Conservation (phyloP, 345 rosid species). For the Eucalyptus microcorys region DNA sequence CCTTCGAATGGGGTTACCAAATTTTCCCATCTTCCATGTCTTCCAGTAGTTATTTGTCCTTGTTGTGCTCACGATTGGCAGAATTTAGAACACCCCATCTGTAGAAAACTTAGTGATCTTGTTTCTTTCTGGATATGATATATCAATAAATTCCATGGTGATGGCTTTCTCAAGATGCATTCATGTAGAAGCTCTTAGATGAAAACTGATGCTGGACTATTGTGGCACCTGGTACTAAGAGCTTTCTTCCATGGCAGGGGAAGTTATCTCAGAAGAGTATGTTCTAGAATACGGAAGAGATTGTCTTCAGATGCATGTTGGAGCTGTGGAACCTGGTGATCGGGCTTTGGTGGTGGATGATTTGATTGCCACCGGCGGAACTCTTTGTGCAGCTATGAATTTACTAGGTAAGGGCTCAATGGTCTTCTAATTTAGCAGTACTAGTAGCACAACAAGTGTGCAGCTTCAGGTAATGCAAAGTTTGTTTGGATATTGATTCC, state of each 20-base stretch:
- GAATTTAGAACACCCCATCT: not conserved
- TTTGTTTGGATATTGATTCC: not conserved
- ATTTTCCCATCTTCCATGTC: not conserved
- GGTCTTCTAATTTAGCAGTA: not conserved
- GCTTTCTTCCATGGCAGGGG: constrained; percentile 24
- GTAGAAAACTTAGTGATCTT: not conserved
- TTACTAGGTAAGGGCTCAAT: constrained; percentile 45
- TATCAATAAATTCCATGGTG: not conserved
- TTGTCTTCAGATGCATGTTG: constrained; percentile 89
- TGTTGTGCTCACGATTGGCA: not conserved
- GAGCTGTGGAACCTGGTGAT: constrained; percentile 71
- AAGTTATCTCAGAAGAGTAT: constrained; percentile 82
- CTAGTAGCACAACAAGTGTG: not conserved
- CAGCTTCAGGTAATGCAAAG: not conserved
- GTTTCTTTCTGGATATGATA: not conserved
- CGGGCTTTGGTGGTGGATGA: constrained; percentile 89
- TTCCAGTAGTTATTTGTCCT: not conserved
- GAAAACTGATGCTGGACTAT: not conserved
- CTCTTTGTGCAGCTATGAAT: constrained; percentile 90
- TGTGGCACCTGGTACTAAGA: not conserved
- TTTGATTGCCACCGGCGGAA: constrained; percentile 95
- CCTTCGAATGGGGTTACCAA: not conserved
- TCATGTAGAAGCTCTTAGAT: not conserved
- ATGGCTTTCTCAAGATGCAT: not conserved
- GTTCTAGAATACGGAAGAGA: constrained; percentile 82